A percentile compares a stretch with the other conserved stretches of the same genome.
phyloP scores from a whole-genome alignment of 2,329 filamentous ascomycete genomes.

The Aspergillus vadensis region DNA sequence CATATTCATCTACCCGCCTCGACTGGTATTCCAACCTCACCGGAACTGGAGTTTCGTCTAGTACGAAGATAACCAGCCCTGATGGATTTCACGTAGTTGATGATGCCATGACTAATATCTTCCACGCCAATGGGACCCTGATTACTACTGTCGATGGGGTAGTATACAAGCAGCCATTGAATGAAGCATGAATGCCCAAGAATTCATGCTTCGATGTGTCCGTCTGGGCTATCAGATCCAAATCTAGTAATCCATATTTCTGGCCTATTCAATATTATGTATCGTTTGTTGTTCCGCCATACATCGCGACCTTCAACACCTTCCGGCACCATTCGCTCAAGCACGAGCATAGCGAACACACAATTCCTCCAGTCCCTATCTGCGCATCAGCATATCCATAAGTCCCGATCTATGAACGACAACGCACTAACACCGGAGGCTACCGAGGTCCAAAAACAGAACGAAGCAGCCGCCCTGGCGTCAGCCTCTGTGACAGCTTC shows the following conservation, averaged over 20 bases:
- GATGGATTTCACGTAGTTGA: slow-evolving; percentile 45
- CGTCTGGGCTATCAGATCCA: too few species aligned
- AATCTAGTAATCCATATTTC: too few species aligned
- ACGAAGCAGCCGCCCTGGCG: background rate
- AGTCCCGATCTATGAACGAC: background rate
- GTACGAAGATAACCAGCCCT: slow-evolving; percentile 43
- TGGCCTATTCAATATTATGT: too few species aligned
- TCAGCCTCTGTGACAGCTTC: background rate
- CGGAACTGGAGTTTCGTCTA: slow-evolving; percentile 32
- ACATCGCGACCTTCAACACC: too few species aligned
- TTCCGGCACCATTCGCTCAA: too few species aligned
- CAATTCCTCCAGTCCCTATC: too few species aligned
- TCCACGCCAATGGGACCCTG: slow-evolving; percentile 46
- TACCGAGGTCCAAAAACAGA: background rate
- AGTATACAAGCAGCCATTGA: slow-evolving; percentile 42
- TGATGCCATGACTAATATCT: slow-evolving; percentile 43
- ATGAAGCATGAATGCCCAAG: slow-evolving; percentile 29
- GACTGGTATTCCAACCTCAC: slow-evolving; percentile 46
- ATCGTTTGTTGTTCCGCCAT: too few species aligned
- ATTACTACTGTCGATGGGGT: slow-evolving; percentile 42
- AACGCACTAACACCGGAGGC: too few species aligned
- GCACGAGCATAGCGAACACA: too few species aligned
- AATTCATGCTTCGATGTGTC: too few species aligned
- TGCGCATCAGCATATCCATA: background rate
- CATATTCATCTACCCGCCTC: slow-evolving; percentile 27